These are phyloP conservation scores for Porpolomopsis calyptriformis DNA, from an alignment of 768 basidiomycete genomes.

Conservation along the genomic window DNA sequence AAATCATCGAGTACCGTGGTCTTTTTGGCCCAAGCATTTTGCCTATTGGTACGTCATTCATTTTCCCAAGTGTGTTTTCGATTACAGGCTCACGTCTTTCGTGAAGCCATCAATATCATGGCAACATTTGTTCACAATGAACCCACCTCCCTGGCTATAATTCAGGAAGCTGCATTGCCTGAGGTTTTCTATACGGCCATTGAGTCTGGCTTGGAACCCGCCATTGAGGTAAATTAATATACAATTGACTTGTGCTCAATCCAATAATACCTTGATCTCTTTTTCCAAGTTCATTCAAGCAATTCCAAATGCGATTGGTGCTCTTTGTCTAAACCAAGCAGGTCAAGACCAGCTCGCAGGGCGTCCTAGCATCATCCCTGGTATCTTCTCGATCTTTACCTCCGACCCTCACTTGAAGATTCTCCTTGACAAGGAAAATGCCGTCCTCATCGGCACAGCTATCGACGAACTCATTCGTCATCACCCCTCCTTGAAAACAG, in stretches of 20 bases:
- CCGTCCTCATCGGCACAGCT: slow-evolving; percentile 75
- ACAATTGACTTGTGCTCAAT: too few species aligned
- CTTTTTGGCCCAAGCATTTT: slow-evolving; percentile 83
- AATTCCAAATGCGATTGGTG: slow-evolving; percentile 91
- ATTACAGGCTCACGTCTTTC: background rate
- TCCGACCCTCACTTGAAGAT: slow-evolving; percentile 75
- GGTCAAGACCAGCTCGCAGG: slow-evolving; percentile 74
- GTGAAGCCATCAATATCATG: slow-evolving; percentile 83
- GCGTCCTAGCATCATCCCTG: slow-evolving; percentile 73
- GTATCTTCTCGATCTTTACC: slow-evolving; percentile 78
- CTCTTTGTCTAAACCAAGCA: slow-evolving; percentile 84
- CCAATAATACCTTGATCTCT: too few species aligned
- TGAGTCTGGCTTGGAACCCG: slow-evolving; percentile 74
- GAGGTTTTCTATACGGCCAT: slow-evolving; percentile 82
- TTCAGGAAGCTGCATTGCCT: slow-evolving; percentile 87
- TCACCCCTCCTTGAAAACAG: slow-evolving; percentile 75
- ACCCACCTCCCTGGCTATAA: slow-evolving; percentile 83
- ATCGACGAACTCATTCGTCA: slow-evolving; percentile 95
- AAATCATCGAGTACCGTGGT: slow-evolving; percentile 71
- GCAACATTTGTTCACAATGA: slow-evolving; percentile 98
- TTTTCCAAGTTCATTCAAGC: slow-evolving; percentile 93
- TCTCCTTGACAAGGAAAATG: slow-evolving; percentile 87
- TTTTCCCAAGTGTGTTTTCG: background rate
- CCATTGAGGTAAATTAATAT: slow-evolving; percentile 66
- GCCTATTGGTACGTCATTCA: slow-evolving; percentile 53